Percentiles rank a stretch among this genome's conserved stretches.
Conservation (phyloP, 148 eudicot species). For the Suaeda aralocaspica region DNA sequence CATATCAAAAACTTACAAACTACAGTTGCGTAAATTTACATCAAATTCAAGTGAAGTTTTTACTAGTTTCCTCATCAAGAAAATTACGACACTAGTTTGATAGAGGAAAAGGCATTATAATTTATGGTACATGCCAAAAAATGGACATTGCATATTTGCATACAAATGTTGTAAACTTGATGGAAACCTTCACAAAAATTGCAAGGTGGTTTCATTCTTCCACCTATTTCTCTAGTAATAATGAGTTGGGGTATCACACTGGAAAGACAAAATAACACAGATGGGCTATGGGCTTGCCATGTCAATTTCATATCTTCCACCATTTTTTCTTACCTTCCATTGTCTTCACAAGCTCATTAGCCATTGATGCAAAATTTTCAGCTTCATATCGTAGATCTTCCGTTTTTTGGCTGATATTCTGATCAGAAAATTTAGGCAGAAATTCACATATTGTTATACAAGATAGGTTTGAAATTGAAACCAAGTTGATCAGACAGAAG, state of each 20-base stretch:
- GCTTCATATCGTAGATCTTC: conserved; percentile 67
- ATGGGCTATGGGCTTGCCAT: not conserved
- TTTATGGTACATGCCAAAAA: not conserved
- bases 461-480: not conserved
- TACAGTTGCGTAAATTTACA: too few relatives aligned
- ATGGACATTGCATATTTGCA: conserved; percentile 1
- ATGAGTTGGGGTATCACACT: not conserved
- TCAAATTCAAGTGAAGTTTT: too few relatives aligned
- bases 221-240: not conserved
- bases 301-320: conserved; percentile 55
- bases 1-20: not conserved
- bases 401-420: conserved; percentile 61
- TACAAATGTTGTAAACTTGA: not conserved
- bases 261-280: not conserved
- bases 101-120: not conserved
- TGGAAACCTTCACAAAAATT: not conserved
- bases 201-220: not conserved
- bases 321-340: conserved; percentile 58
- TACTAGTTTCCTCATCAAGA: not conserved
- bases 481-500: not conserved
- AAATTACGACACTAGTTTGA: not conserved
- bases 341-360: conserved; percentile 63
- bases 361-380: conserved; percentile 74
- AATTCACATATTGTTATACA: not conserved
- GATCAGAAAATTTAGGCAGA: conserved; percentile 23